Evolutionary conservation across 176 grass and related monocot species (phyloP).

Genomic region (Phoenix roebelenii): DNA sequence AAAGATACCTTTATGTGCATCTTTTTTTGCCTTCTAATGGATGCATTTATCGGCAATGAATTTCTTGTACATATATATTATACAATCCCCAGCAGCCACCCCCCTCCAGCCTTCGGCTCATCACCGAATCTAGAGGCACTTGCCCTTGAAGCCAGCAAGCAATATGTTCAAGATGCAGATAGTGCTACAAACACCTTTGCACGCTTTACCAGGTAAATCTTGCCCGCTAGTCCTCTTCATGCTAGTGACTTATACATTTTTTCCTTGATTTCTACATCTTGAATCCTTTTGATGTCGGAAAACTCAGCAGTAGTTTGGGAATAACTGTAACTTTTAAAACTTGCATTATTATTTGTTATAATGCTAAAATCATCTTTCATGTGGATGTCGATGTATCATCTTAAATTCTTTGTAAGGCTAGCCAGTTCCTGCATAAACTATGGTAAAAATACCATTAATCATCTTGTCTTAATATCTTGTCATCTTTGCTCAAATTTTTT

Average conservation of each 20-base stretch:
- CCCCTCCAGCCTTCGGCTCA: slow-evolving; percentile 16
- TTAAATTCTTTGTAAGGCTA: background rate
- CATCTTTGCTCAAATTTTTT: too few species aligned
- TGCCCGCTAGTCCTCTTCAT: background rate
- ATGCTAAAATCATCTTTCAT: background rate
- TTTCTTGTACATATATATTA: background rate
- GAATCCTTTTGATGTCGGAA: background rate
- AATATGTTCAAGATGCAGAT: slow-evolving; percentile 17
- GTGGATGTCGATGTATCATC: background rate
- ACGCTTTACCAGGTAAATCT: slow-evolving; percentile 16
- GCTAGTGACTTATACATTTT: background rate
- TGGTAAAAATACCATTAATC: background rate
- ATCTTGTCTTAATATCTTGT: background rate
- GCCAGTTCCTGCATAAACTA: background rate
- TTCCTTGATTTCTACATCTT: background rate
- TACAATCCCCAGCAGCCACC: slow-evolving; percentile 13
- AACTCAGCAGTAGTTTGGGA: background rate
- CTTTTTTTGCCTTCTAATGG: too few species aligned
- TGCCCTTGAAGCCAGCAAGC: slow-evolving; percentile 12
- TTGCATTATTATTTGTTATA: background rate
- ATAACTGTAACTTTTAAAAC: background rate
- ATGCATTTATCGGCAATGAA: too few species aligned
- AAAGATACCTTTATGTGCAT: too few species aligned
- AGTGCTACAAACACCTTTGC: background rate
- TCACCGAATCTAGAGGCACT: slow-evolving; percentile 12